A percentile compares a stretch with the other conserved stretches of the same genome.
Conservation (phyloP, 306 rosid species). For the Corylus heterophylla region DNA sequence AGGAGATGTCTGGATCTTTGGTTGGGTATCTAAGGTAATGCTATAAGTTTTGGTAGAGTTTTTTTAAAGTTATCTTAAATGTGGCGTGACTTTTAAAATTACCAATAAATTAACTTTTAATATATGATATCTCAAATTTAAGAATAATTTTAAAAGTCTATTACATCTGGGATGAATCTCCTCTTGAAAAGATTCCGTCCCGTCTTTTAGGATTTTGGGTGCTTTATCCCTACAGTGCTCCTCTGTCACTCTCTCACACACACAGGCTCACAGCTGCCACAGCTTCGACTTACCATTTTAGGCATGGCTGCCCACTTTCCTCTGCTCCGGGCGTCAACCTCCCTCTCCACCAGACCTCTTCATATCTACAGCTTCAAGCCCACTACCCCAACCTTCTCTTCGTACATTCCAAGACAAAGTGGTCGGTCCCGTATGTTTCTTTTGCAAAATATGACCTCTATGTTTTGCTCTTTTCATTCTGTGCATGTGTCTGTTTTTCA, state of each 20-base stretch:
- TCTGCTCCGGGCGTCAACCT: constrained; percentile 40
- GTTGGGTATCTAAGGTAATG: too few species aligned
- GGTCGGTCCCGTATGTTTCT: constrained; percentile 25
- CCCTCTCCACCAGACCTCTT: constrained; percentile 30
- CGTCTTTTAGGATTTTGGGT: neutral
- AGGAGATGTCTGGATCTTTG: too few species aligned
- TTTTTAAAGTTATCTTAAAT: too few species aligned
- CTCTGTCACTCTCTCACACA: too few species aligned
- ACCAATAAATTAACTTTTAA: too few species aligned
- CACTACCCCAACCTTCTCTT: constrained; percentile 26
- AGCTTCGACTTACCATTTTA: neutral
- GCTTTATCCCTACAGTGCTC: too few species aligned
- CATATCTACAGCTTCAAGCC: constrained; percentile 32
- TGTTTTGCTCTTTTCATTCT: neutral
- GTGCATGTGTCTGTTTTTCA: constrained; percentile 17
- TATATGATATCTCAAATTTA: too few species aligned
- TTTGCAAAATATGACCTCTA: neutral
- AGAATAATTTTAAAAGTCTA: too few species aligned
- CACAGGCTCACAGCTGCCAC: neutral
- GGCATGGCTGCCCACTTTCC: constrained; percentile 58
- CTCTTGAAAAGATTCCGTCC: neutral
- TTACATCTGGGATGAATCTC: too few species aligned
- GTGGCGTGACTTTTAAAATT: too few species aligned
- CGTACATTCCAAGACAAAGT: constrained; percentile 35
- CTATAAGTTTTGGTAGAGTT: too few species aligned